These are phyloP conservation scores for Trichophyton schoenleinii DNA, from an alignment of 2,329 filamentous ascomycete genomes.

Conservation along the genomic window DNA sequence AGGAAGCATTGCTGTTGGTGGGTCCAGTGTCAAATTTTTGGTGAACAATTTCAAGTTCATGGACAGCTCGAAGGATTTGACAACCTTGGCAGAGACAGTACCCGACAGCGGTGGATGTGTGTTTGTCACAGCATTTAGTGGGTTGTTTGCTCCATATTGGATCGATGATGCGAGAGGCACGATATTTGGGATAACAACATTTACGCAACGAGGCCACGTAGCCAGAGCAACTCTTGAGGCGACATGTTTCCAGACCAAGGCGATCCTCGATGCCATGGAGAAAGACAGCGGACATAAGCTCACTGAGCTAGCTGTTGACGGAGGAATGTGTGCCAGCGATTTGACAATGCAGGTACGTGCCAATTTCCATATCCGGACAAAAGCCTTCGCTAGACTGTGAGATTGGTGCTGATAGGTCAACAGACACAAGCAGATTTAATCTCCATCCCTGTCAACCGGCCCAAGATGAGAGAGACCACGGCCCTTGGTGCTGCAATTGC, in stretches of 20 bases:
- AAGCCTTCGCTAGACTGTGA: neutral
- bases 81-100: conserved; percentile 50
- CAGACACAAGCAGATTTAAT: conserved; percentile 77
- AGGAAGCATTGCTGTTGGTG: conserved; percentile 74
- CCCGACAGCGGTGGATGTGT: conserved; percentile 71
- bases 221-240: conserved; percentile 82
- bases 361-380: neutral
- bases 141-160: conserved; percentile 88
- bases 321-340: conserved; percentile 79
- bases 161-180: conserved; percentile 86
- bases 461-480: conserved; percentile 82
- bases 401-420: neutral
- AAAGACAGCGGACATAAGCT: conserved; percentile 68
- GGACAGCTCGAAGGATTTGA: conserved; percentile 49
- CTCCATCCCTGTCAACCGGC: conserved; percentile 69
- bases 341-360: conserved; percentile 63
- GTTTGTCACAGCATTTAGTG: conserved; percentile 82
- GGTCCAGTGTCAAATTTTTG: conserved; percentile 65
- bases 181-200: conserved; percentile 70
- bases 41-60: conserved; percentile 55
- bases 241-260: conserved; percentile 84
- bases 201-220: conserved; percentile 75
- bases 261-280: conserved; percentile 85
- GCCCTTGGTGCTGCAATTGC: conserved; percentile 81
- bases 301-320: conserved; percentile 67